Conservation (phyloP, 257 asterid species). For the Coffea eugenioides region DNA sequence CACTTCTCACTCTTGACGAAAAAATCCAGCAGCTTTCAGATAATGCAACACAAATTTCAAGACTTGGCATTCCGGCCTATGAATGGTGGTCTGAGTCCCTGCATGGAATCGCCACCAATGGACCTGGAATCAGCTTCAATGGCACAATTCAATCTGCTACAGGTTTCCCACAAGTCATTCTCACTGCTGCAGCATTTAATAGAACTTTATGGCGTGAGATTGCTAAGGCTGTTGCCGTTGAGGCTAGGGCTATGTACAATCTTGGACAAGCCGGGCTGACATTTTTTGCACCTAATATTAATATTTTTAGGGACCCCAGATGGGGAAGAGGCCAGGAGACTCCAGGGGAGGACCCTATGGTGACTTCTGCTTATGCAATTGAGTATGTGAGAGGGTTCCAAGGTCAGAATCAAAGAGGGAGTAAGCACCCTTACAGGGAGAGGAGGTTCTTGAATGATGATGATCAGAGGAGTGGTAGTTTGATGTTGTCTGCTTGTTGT, state of each 20-base stretch:
- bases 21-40: slow-evolving; percentile 68
- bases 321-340: slow-evolving; percentile 99
- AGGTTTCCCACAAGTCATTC: slow-evolving; percentile 77
- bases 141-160: slow-evolving; percentile 69
- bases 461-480: slow-evolving; percentile 28
- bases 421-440: slow-evolving; percentile 10
- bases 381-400: slow-evolving; percentile 76
- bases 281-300: slow-evolving; percentile 91
- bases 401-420: slow-evolving; percentile 25
- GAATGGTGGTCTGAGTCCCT: slow-evolving; percentile 98
- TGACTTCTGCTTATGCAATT: slow-evolving; percentile 58
- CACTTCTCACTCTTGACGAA: slow-evolving; percentile 65
- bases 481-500: slow-evolving; percentile 89
- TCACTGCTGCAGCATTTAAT: slow-evolving; percentile 75
- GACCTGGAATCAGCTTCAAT: slow-evolving; percentile 75
- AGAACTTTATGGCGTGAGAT: slow-evolving; percentile 63
- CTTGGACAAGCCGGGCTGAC: slow-evolving; percentile 86
- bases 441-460: slow-evolving; percentile 37
- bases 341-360: slow-evolving; percentile 94
- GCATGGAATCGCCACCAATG: slow-evolving; percentile 78
- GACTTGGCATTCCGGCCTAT: slow-evolving; percentile 73
- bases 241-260: slow-evolving; percentile 78
- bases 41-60: slow-evolving; percentile 57
- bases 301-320: slow-evolving; percentile 86
- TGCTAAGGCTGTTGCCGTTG: slow-evolving; percentile 61